Evolutionary conservation across 495 filamentous ascomycete genomes (phyloP).

Genomic region (Neurospora africana): DNA sequence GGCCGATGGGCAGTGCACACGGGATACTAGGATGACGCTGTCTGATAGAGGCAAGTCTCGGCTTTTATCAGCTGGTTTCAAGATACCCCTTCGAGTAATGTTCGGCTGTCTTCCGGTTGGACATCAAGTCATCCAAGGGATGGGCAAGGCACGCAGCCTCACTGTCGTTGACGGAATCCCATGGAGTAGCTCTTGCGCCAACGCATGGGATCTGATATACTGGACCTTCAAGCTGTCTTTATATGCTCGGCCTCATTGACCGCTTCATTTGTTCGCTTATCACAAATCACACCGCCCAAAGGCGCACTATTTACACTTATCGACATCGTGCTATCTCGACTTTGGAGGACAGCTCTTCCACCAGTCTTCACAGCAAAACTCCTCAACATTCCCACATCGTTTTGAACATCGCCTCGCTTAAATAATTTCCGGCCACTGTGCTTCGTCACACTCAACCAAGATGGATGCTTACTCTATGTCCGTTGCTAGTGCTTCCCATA

Average conservation of each 20-base stretch:
- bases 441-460: neutral
- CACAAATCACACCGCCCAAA: neutral
- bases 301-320: slow-evolving; percentile 1
- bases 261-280: neutral
- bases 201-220: neutral
- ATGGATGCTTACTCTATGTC: slow-evolving; percentile 45
- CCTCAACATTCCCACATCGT: neutral
- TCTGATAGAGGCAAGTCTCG: neutral
- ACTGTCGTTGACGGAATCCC: neutral
- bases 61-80: neutral
- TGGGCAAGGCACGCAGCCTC: neutral
- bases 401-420: neutral
- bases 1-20: neutral
- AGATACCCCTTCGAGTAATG: neutral
- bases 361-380: neutral
- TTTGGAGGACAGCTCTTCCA: neutral
- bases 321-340: neutral
- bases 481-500: slow-evolving; percentile 30
- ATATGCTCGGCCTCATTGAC: neutral
- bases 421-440: neutral
- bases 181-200: neutral
- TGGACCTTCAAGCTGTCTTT: neutral
- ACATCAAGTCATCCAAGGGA: neutral
- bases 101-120: neutral
- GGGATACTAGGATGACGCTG: neutral